Evolutionary conservation across 306 rosid genomes (phyloP).

Genomic region (Calophaca sinica): DNA sequence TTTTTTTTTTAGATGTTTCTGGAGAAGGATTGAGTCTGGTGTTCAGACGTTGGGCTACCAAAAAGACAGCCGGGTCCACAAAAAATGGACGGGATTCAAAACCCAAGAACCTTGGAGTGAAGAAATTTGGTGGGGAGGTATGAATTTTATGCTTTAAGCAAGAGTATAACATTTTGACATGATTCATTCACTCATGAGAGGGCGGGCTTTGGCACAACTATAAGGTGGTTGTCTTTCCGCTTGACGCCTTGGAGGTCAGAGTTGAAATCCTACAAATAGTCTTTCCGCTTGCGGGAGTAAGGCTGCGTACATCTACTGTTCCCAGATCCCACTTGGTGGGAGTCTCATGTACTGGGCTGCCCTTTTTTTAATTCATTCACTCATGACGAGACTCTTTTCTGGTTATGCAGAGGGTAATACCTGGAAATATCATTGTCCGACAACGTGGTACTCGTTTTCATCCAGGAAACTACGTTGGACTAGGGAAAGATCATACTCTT

Average conservation of each 20-base stretch:
- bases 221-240: too few species aligned
- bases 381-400: constrained; percentile 29
- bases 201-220: too few species aligned
- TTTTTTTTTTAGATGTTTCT: constrained; percentile 59
- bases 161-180: constrained; percentile 19
- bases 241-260: too few species aligned
- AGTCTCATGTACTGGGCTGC: too few species aligned
- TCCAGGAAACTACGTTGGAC: constrained; percentile 91
- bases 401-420: constrained; percentile 62
- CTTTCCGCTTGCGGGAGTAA: too few species aligned
- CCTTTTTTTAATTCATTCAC: neutral
- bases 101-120: constrained; percentile 93
- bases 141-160: constrained; percentile 45
- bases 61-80: constrained; percentile 85
- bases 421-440: constrained; percentile 88
- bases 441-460: constrained; percentile 94
- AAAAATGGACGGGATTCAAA: constrained; percentile 93
- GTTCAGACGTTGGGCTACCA: constrained; percentile 91
- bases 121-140: constrained; percentile 96
- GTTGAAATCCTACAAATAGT: too few species aligned
- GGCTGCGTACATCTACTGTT: too few species aligned
- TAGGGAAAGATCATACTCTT: constrained; percentile 86
- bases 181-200: neutral
- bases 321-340: too few species aligned
- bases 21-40: constrained; percentile 77